A percentile compares a stretch with the other conserved stretches of the same genome.
These are phyloP conservation scores for Platanthera guangdongensis DNA, from an alignment of 106 monocot genomes.

Conservation along the genomic window DNA sequence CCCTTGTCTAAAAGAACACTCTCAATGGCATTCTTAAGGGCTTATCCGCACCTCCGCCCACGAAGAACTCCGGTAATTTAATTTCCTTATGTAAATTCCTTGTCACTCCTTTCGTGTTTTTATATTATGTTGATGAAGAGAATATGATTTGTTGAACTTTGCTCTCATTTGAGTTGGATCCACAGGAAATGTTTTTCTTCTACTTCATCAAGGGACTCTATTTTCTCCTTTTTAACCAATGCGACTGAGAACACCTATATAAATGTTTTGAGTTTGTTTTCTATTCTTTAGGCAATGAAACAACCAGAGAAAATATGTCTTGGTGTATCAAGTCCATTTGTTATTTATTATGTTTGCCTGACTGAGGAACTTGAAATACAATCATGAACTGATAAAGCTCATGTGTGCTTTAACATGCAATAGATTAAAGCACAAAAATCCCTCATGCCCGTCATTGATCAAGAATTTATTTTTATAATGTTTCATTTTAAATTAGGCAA, in stretches of 20 bases:
- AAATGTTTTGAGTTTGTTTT: background rate
- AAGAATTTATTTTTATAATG: too few relatives aligned
- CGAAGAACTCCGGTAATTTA: slow-evolving; percentile 41
- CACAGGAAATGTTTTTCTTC: background rate
- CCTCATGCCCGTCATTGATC: too few relatives aligned
- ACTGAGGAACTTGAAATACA: too few relatives aligned
- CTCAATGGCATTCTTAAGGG: slow-evolving; percentile 34
- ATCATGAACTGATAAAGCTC: too few relatives aligned
- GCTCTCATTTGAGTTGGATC: background rate
- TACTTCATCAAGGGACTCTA: background rate
- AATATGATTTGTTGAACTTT: background rate
- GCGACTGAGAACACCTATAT: background rate
- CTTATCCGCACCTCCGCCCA: slow-evolving; percentile 53
- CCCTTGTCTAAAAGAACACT: slow-evolving; percentile 35
- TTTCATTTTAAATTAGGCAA: too few relatives aligned
- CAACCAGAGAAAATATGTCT: too few relatives aligned
- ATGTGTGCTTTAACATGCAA: too few relatives aligned
- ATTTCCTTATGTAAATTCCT: background rate
- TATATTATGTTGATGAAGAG: background rate
- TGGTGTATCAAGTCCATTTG: too few relatives aligned
- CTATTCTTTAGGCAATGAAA: background rate
- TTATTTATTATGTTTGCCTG: too few relatives aligned
- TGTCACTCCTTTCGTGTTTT: background rate
- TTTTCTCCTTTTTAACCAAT: background rate
- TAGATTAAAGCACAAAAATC: background rate